Conservation (phyloP, 805 yeast genomes). For the Cyberlindnera nakhonratchasimensis region DNA sequence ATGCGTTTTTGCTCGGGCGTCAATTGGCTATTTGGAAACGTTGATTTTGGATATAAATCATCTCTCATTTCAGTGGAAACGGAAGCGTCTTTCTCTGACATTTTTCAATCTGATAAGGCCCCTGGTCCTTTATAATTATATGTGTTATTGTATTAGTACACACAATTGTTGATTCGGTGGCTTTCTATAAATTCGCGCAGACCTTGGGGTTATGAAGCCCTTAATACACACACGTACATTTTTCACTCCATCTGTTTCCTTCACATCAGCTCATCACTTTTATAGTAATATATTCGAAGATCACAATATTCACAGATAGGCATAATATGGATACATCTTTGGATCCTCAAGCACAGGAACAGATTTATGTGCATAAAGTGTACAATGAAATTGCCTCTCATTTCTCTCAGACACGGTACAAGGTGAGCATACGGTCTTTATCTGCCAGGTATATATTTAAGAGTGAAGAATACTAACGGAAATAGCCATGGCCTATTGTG, state of each 20-base stretch:
- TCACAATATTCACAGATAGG: background rate
- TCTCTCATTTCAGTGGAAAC: no score
- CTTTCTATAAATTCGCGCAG: background rate
- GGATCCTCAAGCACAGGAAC: conserved; percentile 61
- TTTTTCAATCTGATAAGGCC: no score
- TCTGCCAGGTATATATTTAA: no score
- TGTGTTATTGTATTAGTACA: no score
- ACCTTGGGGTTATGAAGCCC: background rate
- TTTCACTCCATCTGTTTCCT: background rate
- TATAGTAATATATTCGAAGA: no score
- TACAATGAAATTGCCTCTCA: conserved; percentile 91
- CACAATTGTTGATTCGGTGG: no score
- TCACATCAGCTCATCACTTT: background rate
- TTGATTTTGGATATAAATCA: background rate
- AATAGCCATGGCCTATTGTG: conserved; percentile 90
- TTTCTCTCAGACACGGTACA: conserved; percentile 90
- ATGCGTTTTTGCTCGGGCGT: conserved; percentile 3
- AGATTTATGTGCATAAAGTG: conserved; percentile 81
- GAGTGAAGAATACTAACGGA: background rate
- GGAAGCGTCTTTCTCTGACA: background rate
- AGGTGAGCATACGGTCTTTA: conserved; percentile 24
- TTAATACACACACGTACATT: background rate
- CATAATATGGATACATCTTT: conserved; percentile 24
- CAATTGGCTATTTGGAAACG: background rate
- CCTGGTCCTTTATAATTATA: no score